A percentile compares a stretch with the other conserved stretches of the same genome.
Evolutionary conservation across 192 early-diverging fungal species (phyloP).

Genomic region (Backusella liffmaniae): DNA sequence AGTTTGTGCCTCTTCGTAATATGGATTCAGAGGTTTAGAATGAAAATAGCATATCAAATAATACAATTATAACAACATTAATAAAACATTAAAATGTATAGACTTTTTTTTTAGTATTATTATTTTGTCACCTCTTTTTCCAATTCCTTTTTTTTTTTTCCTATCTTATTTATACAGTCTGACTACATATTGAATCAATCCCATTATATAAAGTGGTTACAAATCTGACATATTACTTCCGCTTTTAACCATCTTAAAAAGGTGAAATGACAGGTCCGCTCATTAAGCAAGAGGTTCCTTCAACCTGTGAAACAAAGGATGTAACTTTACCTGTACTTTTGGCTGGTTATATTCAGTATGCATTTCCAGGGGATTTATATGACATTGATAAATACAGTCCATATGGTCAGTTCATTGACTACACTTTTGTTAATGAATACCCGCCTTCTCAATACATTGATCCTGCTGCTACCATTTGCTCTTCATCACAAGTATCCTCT

Average conservation of each 20-base stretch:
- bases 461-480: not conserved
- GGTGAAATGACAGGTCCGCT: not conserved
- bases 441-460: not conserved
- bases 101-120: not conserved
- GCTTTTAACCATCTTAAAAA: not conserved
- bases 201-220: not conserved
- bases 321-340: not conserved
- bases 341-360: not conserved
- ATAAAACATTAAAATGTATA: not conserved
- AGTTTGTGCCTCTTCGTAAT: conserved; percentile 30
- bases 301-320: not conserved
- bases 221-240: not conserved
- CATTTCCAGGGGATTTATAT: not conserved
- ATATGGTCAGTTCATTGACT: not conserved
- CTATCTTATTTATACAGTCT: not conserved
- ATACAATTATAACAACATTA: not conserved
- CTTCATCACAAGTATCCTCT: not conserved
- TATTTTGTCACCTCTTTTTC: not conserved
- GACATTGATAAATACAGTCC: not conserved
- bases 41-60: not conserved
- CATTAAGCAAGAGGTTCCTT: not conserved
- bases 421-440: not conserved
- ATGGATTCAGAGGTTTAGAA: conserved; percentile 19
- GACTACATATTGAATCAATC: not conserved
- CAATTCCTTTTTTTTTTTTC: not conserved